A percentile compares a stretch with the other conserved stretches of the same genome.
phyloP scores from a whole-genome alignment of 768 basidiomycete genomes.

The Amanita rubescens region DNA sequence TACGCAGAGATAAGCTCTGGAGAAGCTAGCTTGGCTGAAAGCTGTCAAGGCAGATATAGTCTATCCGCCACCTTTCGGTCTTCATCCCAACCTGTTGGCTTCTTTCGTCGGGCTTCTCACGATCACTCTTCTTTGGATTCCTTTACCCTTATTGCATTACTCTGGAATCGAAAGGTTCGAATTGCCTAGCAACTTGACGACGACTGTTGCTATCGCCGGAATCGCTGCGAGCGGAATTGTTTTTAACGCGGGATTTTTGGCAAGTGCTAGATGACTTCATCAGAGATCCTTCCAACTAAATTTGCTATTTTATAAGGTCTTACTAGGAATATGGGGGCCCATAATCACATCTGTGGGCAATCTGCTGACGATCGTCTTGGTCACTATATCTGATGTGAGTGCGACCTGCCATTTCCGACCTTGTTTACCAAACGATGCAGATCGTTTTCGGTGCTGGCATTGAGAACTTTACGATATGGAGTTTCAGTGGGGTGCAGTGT shows the following conservation, averaged over 20 bases:
- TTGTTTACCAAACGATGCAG: conserved; percentile 15
- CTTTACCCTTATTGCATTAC: conserved; percentile 68
- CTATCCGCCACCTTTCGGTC: conserved; percentile 69
- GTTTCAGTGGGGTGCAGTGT: conserved; percentile 68
- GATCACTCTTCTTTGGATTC: conserved; percentile 66
- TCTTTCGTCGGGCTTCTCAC: conserved; percentile 77
- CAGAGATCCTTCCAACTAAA: conserved; percentile 5
- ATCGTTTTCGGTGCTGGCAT: conserved; percentile 54
- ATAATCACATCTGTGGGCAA: conserved; percentile 84
- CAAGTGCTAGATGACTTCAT: conserved; percentile 21
- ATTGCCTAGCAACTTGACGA: conserved; percentile 44
- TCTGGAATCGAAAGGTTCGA: conserved; percentile 57
- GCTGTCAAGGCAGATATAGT: conserved; percentile 13
- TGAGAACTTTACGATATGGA: conserved; percentile 60
- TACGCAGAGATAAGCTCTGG: conserved; percentile 22
- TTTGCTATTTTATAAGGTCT: conserved; percentile 37
- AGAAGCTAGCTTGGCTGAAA: conserved; percentile 8
- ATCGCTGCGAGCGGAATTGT: conserved; percentile 67
- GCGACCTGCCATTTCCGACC: background rate
- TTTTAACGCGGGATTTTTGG: conserved; percentile 87
- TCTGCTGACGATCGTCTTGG: conserved; percentile 90
- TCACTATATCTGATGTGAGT: conserved; percentile 68
- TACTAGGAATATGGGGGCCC: conserved; percentile 84
- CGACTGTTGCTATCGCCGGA: conserved; percentile 47
- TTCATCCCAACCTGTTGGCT: conserved; percentile 79